These are phyloP conservation scores for Didymella pomorum DNA, from an alignment of 2,329 filamentous ascomycete species.

Conservation along the genomic window DNA sequence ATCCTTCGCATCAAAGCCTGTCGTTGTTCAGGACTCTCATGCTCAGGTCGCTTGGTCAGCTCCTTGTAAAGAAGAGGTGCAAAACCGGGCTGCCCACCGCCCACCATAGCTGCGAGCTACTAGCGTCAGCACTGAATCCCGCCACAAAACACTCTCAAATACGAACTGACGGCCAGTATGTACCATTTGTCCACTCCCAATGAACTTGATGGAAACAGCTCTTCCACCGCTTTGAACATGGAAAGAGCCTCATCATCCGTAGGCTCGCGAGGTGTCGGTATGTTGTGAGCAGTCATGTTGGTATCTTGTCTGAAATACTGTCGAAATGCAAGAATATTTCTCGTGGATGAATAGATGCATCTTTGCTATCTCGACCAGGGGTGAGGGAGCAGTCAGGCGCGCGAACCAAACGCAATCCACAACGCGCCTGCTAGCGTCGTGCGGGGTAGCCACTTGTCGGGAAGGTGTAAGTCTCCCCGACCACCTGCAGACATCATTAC, in stretches of 20 bases:
- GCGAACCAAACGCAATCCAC: no score
- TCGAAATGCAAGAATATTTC: background rate
- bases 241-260: constrained; percentile 51
- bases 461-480: constrained; percentile 21
- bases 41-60: constrained; percentile 60
- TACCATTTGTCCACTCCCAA: constrained; percentile 59
- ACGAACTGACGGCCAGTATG: constrained; percentile 48
- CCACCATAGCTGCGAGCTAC: constrained; percentile 55
- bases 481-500: background rate
- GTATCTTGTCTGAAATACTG: background rate
- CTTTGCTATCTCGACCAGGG: background rate
- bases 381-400: background rate
- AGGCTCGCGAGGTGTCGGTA: constrained; percentile 38
- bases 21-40: constrained; percentile 54
- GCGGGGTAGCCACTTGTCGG: constrained; percentile 22
- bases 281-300: background rate
- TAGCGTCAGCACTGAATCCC: background rate
- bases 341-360: background rate
- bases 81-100: constrained; percentile 60
- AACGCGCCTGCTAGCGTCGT: background rate
- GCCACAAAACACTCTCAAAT: background rate
- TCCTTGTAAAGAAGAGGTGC: constrained; percentile 64
- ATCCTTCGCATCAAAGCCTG: constrained; percentile 60
- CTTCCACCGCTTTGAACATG: constrained; percentile 55
- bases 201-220: constrained; percentile 53